These are phyloP conservation scores for Ceratocystis harringtonii DNA, from an alignment of 2,329 filamentous ascomycete genomes.

Conservation along the genomic window DNA sequence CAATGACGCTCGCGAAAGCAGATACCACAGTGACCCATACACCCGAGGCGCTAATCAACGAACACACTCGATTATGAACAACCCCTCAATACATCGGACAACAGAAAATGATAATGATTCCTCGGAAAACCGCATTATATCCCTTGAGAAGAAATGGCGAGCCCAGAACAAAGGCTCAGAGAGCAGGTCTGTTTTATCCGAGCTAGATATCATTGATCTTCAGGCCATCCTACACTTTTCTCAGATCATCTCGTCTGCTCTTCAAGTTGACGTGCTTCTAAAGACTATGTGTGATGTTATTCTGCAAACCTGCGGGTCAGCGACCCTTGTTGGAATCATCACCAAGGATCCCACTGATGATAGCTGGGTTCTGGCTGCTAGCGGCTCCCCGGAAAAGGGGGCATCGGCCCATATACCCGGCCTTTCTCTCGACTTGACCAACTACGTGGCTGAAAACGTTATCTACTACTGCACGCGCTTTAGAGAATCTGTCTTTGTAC, in stretches of 20 bases:
- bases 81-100: neutral
- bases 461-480: constrained; percentile 65
- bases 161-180: constrained; percentile 26
- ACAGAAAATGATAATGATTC: neutral
- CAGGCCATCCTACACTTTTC: constrained; percentile 65
- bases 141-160: constrained; percentile 6
- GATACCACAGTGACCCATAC: neutral
- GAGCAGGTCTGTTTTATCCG: constrained; percentile 48
- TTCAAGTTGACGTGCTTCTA: constrained; percentile 59
- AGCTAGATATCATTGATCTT: constrained; percentile 70
- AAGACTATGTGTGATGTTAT: constrained; percentile 74
- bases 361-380: constrained; percentile 60
- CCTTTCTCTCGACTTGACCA: constrained; percentile 48
- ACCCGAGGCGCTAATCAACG: constrained; percentile 4
- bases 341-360: constrained; percentile 45
- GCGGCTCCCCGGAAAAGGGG: constrained; percentile 54
- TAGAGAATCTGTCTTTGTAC: constrained; percentile 57
- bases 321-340: constrained; percentile 57
- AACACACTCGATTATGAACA: constrained; percentile 4
- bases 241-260: constrained; percentile 63
- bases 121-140: neutral
- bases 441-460: constrained; percentile 60
- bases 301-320: constrained; percentile 58
- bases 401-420: constrained; percentile 52
- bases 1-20: neutral